Percentiles rank a stretch among this genome's conserved stretches.
phyloP scores from a whole-genome alignment of 176 grass and related monocot genomes.

The Oryza officinalis region DNA sequence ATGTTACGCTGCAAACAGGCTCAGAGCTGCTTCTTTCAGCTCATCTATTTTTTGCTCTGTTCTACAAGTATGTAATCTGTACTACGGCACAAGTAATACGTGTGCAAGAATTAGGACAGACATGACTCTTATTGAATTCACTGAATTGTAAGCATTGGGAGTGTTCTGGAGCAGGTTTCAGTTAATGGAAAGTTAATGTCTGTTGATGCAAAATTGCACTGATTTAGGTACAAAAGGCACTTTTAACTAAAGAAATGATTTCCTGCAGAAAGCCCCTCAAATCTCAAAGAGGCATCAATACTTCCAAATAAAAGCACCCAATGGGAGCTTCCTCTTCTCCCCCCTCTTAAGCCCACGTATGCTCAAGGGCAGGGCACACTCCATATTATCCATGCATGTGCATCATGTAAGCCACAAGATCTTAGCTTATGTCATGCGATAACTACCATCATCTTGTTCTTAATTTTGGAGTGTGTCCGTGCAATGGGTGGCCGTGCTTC shows the following conservation, averaged over 20 bases:
- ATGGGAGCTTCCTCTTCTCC: constrained; percentile 61
- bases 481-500: constrained; percentile 22
- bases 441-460: constrained; percentile 21
- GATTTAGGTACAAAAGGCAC: constrained; percentile 23
- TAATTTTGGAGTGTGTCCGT: constrained; percentile 24
- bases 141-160: not conserved
- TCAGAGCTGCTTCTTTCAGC: not conserved
- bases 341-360: constrained; percentile 68
- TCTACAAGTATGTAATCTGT: not conserved
- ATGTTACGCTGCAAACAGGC: not conserved
- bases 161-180: not conserved
- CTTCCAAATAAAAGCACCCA: constrained; percentile 57
- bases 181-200: not conserved
- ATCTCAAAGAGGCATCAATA: constrained; percentile 37
- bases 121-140: not conserved
- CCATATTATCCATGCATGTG: constrained; percentile 18
- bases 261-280: constrained; percentile 22
- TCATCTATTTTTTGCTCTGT: not conserved
- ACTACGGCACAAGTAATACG: not conserved
- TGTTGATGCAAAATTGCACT: not conserved
- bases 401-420: constrained; percentile 39
- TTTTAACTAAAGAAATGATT: not conserved
- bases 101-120: not conserved
- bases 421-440: constrained; percentile 45
- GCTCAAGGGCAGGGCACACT: constrained; percentile 33